Evolutionary conservation across 2,329 filamentous ascomycete species (phyloP).

Genomic region (Colletotrichum sansevieriae): DNA sequence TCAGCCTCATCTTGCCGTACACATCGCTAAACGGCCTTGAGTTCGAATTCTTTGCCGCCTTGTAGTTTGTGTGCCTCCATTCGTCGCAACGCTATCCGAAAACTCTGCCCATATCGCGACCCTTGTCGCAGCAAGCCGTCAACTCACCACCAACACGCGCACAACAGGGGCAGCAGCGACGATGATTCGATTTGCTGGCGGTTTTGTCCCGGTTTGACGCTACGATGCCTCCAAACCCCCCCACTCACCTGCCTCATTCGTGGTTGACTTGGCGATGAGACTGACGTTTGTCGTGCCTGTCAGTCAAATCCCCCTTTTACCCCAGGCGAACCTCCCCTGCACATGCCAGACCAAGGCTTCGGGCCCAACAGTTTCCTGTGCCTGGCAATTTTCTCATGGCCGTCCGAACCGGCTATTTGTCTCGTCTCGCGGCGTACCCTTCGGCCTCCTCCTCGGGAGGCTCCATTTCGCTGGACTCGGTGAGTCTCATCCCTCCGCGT

Average conservation of each 20-base stretch:
- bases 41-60: constrained; percentile 13
- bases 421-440: constrained; percentile 24
- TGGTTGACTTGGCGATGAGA: not conserved
- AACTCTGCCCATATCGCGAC: constrained; percentile 13
- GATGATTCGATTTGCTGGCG: not conserved
- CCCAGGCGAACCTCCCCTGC: not conserved
- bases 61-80: not conserved
- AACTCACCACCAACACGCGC: not conserved
- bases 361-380: constrained; percentile 20
- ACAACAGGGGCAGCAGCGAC: not conserved
- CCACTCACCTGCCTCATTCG: constrained; percentile 3
- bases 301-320: not conserved
- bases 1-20: constrained; percentile 32
- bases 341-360: constrained; percentile 22
- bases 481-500: constrained; percentile 1
- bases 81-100: constrained; percentile 15
- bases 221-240: not conserved
- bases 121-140: constrained; percentile 8
- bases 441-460: constrained; percentile 1
- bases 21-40: not conserved
- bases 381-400: constrained; percentile 21
- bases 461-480: not conserved
- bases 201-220: not conserved
- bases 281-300: constrained; percentile 4
- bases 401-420: constrained; percentile 20